Base-by-base conservation (phyloP, 371 early-diverging fungal genomes). In the Circinella minor region DNA sequence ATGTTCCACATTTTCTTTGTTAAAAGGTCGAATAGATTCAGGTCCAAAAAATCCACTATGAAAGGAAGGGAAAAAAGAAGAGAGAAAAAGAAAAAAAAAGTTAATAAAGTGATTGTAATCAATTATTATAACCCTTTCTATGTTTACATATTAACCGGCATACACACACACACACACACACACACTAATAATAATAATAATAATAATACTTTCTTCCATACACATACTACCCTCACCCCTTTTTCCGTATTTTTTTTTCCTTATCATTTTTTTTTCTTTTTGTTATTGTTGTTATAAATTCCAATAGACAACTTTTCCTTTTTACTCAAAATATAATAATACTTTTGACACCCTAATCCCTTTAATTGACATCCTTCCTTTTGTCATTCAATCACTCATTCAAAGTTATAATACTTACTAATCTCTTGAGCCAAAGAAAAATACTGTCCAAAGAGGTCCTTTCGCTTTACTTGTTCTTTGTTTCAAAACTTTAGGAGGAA, bases 361-460 rank as follows among this genome's bases (percentile, higher is more conserved):
- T 27, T 27, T 27, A 0, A 27, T 27, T 27, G 27, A 27, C 27
- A 27, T 27, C 27, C 27, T 27, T 27, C 27, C 27, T 27, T 27
- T 27, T 27, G 27, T 27, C 27, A 27, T 27, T 27, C 27, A 27
- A 27, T 27, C 27, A 27, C 27, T 27, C 27, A 27, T 27, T 27
- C 27, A 27, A 27, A 27, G 27, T 27, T 8, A 60, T 38, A n/a
- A 1, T 38, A 87, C 90, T 81, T 88, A 91, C 90, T 91, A 92
- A 75, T 92, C 90, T 70, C 79, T 77, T n/a, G 91, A 85, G 27
- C 91, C 92, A 77, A 80, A 91, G 67, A 90, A 92, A 68, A 83
- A 86, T 18, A 92, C 91, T 9, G 89, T 86, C 81, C 85, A 85
- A 54, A 87, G 72, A 37, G 86, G 85, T 55, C 78, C 71, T 59